Percentiles rank a stretch among this genome's conserved stretches.
Evolutionary conservation across 352 stramenopile species (phyloP).

Genomic region (Pythium rishiriense): DNA sequence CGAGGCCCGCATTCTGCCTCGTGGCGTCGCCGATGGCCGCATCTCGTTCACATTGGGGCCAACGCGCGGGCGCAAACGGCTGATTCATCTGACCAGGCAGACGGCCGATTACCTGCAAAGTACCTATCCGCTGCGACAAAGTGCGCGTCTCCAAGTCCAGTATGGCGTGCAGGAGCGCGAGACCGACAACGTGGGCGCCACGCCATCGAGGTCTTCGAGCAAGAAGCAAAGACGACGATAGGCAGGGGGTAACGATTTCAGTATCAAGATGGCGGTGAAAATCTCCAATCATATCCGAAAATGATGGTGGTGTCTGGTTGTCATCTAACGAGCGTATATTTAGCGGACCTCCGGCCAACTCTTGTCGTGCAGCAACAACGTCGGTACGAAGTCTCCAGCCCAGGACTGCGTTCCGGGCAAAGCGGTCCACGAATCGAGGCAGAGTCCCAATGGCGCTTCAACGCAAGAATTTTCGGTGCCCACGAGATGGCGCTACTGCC

Average conservation of each 20-base stretch:
- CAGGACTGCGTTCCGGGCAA: too few species aligned
- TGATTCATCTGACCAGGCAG: constrained; percentile 47
- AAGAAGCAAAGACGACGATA: constrained; percentile 24
- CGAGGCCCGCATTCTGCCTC: constrained; percentile 73
- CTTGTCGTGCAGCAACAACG: too few species aligned
- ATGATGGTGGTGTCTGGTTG: neutral
- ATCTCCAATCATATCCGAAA: neutral
- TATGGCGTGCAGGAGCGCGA: neutral
- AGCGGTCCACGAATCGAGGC: too few species aligned
- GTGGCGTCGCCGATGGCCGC: constrained; percentile 57
- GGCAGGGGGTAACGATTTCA: constrained; percentile 11
- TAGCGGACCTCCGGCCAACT: neutral
- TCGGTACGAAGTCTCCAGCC: too few species aligned
- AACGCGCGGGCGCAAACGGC: constrained; percentile 38
- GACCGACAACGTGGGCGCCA: neutral
- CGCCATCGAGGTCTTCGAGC: constrained; percentile 3
- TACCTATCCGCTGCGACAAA: constrained; percentile 48
- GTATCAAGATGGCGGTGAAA: constrained; percentile 11
- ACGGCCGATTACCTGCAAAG: constrained; percentile 52
- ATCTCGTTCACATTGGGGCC: constrained; percentile 42
- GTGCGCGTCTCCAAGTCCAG: neutral
- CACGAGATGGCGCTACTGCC: constrained; percentile 23
- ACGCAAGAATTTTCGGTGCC: constrained; percentile 65
- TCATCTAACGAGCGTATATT: neutral
- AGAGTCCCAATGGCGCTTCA: constrained; percentile 36